Evolutionary conservation across 139 green algal genomes (phyloP), one percentile per base, ranked within the genome.

Genomic region (Dunaliella primolecta): DNA sequence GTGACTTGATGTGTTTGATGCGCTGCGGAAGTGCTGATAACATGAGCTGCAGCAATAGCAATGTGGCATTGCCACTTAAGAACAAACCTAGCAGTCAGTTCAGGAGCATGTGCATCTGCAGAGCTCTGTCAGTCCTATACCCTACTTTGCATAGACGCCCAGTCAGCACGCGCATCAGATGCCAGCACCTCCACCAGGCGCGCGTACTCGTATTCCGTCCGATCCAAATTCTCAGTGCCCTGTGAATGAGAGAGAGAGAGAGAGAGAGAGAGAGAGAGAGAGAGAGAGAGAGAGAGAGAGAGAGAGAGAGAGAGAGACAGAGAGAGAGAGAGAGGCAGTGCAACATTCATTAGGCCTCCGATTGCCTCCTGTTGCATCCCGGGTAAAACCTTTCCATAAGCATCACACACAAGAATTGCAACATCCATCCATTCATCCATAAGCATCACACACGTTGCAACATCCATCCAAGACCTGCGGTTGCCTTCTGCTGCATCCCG

Each of bases 181-280:
- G 90, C 87, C 36, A 87, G 83, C 1, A 78, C 93, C 84, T 94
- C 87, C 70, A 98, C 79, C 80, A 96, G 84, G 71, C 90, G 84
- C 1, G 85, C 89, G 84, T 89, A 96, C 86, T 98, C 95, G 2
- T 88, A 83, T 83, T 96, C 93, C 2, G 87, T 91, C 56, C 93
- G 84, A 75, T 96, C 93, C 83, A 95, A 82, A 0, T 82, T 35
- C 34, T 81, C 80, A 20, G 20, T 78, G 20, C 70, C 64, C 77
- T 81, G 34, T 31, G 1, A 93, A 86, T 24, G 75, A 36, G 2
- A 76, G 46, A 38, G 91, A 78, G 30, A 91, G 87, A 64, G 85
- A 46, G 25, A 85, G 74, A 15, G 76, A 30, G 1, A 72, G 23
- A 20, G 56, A 72, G 20, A 20, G 23, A 23, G 56, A 72, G 20